These are phyloP conservation scores for Hansfordia pulvinata DNA, from an alignment of 2,329 filamentous ascomycete genomes.

Conservation along the genomic window DNA sequence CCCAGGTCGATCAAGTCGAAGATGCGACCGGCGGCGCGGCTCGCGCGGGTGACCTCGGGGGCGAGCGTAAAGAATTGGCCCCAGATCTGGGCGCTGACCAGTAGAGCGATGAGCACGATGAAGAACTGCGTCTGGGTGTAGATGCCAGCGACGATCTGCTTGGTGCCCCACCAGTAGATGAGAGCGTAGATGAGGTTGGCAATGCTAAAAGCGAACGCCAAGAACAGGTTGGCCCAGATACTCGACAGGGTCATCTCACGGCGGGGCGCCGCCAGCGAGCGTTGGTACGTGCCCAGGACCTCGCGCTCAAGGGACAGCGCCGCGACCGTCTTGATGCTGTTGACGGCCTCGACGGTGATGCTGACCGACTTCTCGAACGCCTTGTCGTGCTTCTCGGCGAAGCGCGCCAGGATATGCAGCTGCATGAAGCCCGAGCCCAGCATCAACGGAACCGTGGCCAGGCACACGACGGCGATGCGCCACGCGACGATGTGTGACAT, in stretches of 20 bases:
- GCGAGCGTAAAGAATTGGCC: constrained; percentile 64
- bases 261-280: constrained; percentile 32
- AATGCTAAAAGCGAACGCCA: constrained; percentile 44
- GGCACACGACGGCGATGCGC: constrained; percentile 62
- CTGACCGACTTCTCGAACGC: constrained; percentile 51
- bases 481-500: constrained; percentile 60
- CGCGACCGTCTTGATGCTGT: constrained; percentile 50
- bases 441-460: constrained; percentile 55
- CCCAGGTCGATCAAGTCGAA: constrained; percentile 33
- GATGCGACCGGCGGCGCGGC: constrained; percentile 44
- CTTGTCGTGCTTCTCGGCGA: constrained; percentile 48
- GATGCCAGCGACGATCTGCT: constrained; percentile 51
- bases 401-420: constrained; percentile 44
- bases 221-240: constrained; percentile 41
- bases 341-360: constrained; percentile 54
- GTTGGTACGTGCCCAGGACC: constrained; percentile 36
- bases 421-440: constrained; percentile 58
- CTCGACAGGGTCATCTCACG: constrained; percentile 38
- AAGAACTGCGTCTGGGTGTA: constrained; percentile 59
- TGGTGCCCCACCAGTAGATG: constrained; percentile 70
- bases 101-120: constrained; percentile 56
- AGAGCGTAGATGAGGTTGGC: constrained; percentile 61
- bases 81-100: constrained; percentile 61
- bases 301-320: constrained; percentile 39
- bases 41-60: constrained; percentile 59